Evolutionary conservation across 139 green algal genomes (phyloP), one percentile per base, ranked within the genome.

Genomic region (Coccomyxa sp.): DNA sequence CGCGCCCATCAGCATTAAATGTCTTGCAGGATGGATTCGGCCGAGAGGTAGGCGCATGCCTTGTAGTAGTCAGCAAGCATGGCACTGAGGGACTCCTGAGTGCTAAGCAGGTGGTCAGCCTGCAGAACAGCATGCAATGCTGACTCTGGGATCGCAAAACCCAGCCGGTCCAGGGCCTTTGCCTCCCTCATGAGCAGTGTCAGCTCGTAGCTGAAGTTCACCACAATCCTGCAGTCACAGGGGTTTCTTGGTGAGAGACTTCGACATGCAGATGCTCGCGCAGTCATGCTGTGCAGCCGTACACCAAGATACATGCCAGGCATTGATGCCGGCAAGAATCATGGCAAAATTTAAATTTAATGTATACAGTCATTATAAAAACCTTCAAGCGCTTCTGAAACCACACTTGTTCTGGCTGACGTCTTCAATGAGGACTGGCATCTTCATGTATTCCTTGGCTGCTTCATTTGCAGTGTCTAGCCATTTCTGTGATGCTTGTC

Each of bases 111-210:
- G 83, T 96, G 94, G 67, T 91, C 86, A 75, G 96, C 90, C 85
- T 96, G 92, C 83, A 98, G 89, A 15, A 92, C 91, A 23, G 95
- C 88, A 81, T 96, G 97, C 21, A 97, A 89, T 0, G 94, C 92
- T 27, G 93, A 90, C 82, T 95, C 93, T 16, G 94, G 94, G 80
- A 98, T 93, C 15, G 82, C 76, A 83, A 98, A 96, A n/a, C 93
- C 93, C 89, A 98, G 93, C 77, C 92, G 89, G 87, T 97, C 94
- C 82, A 98, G 85, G 87, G 96, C 96, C 30, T 91, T 87, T 12
- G 95, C 94, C 89, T 98, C 95, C 0, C 89, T 81, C 45, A 97
- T 97, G 21, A 97, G 79, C 57, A 86, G 81, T 18, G 87, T 87
- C 74, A 98, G 89, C 80, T 94, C 89, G 12, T 85, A 68, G 51